Base-by-base conservation (phyloP, 75 land plant genomes). In the Sequoiadendron giganteum region DNA sequence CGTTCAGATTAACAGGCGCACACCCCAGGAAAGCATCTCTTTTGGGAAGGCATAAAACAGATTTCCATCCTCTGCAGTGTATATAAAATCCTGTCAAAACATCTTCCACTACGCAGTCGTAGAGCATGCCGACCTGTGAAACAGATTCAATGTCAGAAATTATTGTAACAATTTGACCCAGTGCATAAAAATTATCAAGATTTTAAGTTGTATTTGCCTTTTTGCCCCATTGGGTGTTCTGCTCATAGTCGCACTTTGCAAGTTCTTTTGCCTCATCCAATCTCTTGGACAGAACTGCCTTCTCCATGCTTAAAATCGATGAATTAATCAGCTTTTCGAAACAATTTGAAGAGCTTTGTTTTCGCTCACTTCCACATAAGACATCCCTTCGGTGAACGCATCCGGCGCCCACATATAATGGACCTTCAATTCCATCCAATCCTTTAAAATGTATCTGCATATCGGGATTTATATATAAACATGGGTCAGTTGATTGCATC, bases 381-480 rank as follows among this genome's bases (percentile, higher is more conserved):
- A 81, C 42, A 9, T 90, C 88, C 85, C 90, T 84, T 5, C 90
- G 75, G 45, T 87, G 90, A 72, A 90, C 43, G 85, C 90, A 90
- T 87, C 82, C 88, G 5, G 86, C 87, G 73, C 91, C 91, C 55
- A 78, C 78, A n/a, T 90, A 90, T 14, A 84, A 32, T 14, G 86
- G 65, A 15, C 85, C 88, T 21, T 43, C 73, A 43, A 42, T 61
- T 30, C 88, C 88, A 85, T 72, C 91, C 1, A 78, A 1, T 10
- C 84, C 49, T 42, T 82, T 82, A 45, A 45, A 82, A 7, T 45
- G 52, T 43, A 82, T 28, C 84, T 82, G 84, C 84, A 45, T 16
- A 21, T 19, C 25, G 21, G 0, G 5, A 21, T 42, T 25, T 34
- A 8, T 10, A 40, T 3, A 3, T 14, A 5, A 38, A 36, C 36